Base-by-base conservation (phyloP, 2,329 filamentous ascomycete genomes). In the Cytospora chrysosperma region DNA sequence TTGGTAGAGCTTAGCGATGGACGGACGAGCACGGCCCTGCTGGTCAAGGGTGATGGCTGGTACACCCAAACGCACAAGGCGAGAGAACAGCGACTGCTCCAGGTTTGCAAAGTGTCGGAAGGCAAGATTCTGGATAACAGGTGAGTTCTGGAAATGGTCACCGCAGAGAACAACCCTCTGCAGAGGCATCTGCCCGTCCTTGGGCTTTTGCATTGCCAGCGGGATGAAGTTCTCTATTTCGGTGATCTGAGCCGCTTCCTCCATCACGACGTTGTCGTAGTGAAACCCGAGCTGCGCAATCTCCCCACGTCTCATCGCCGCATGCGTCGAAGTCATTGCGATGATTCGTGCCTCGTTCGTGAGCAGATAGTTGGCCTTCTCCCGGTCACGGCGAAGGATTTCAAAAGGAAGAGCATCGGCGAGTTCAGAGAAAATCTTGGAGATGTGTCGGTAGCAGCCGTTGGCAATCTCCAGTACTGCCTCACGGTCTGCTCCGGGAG, bases 281-380 rank as follows among this genome's bases (percentile, higher is more conserved):
- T 92, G 92, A 77, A 99, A 99, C 19, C 93, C 93, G n/a, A 98
- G 83, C 19, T 86, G 84, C 0, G 92, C 90, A 70, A 99, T 98
- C 71, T 98, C 94, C 67, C 92, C 88, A 67, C 94, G 84, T 66
- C 93, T 88, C 84, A 99, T 99, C 1, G 95, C 95, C 5, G 95
- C 96, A 75, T 99, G 95, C 0, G 96, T 99, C 4, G 93, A 96
- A 21, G 95, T 99, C 96, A 99, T 99, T 63, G 95, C 96, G 68
- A 99, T 89, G 67, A 99, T 95, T 40, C 95, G 89, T n/a, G 96
- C 96, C 76, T 98, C 94, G 71, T 93, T 97, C 7, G 93, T 90
- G 37, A 99, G 85, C 7, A 99, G 86, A 72, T 99, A 99, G 75
- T 98, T 98, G 58, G 93, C 90, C 78, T 96, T 97, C 74, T 99